Base-by-base conservation (phyloP, 192 early-diverging fungal species). In the Cladochytrium replicatum region DNA sequence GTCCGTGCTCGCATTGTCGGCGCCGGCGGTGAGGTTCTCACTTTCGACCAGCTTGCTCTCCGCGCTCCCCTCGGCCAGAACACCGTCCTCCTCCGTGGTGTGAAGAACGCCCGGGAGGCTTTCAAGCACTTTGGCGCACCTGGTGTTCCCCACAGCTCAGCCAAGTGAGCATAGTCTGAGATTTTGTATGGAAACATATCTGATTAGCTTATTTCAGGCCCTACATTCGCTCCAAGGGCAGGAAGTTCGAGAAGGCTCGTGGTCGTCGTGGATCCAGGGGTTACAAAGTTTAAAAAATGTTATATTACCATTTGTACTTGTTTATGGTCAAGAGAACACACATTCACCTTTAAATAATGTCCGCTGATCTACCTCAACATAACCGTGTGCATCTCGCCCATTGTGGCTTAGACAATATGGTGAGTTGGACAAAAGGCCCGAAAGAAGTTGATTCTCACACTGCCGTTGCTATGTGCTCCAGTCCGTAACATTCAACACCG, bases 241-340 rank as follows among this genome's bases (percentile, higher is more conserved):
- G 97, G 80, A 99, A 99, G 88, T 95, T 95, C 72, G 94, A 99
- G 77, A 71, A 78, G 34, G 97, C 94, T 69, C 92, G 97, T 93
- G 97, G 97, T 86, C 88, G 91, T 65, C 85, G 97, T 84, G 81
- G 87, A 67, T 92, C 88, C 68, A 86, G 93, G 77, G 96, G 96
- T 74, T 98, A 84, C 89, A 93, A 93, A 80, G 78, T 68, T 58
- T 89, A 87, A 82, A 64, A 22, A 40, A 47, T 40, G 41, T 67
- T n/a, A 51, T 53, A 27, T 30, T 60, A 13, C 13, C 34, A 37
- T 37, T 13, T 37, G 13, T 37, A 37, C n/a, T n/a, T n/a, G n/a
- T n/a, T n/a, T n/a, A n/a, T n/a, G n/a, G n/a, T n/a, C n/a, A n/a
- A n/a, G n/a, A n/a, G n/a, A n/a, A n/a, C n/a, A n/a, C n/a, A n/a